A percentile compares a stretch with the other conserved stretches of the same genome.
Conservation (phyloP, 2,329 filamentous ascomycete genomes). For the Aspergillus pseudoviridinutans region DNA sequence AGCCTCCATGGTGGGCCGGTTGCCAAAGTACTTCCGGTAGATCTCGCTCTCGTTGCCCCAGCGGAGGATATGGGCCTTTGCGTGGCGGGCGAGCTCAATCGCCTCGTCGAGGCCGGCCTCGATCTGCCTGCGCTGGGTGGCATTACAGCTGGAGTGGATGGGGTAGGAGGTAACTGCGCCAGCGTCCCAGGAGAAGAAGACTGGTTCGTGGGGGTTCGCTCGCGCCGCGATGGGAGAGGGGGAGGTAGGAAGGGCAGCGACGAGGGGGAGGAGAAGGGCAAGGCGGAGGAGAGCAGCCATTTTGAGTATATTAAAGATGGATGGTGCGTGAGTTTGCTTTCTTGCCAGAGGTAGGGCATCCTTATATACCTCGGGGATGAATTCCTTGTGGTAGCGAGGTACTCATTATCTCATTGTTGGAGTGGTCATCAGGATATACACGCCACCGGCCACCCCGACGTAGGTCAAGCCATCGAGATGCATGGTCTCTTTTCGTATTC, state of each 20-base stretch:
- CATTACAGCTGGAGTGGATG: slow-evolving; percentile 65
- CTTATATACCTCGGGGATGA: not conserved
- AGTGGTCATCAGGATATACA: too few species aligned
- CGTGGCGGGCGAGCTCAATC: slow-evolving; percentile 55
- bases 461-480: too few species aligned
- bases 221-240: not conserved
- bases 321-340: slow-evolving; percentile 1
- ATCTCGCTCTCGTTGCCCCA: slow-evolving; percentile 55
- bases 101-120: slow-evolving; percentile 56
- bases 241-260: slow-evolving; percentile 8
- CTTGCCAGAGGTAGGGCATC: not conserved
- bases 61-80: slow-evolving; percentile 53
- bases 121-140: slow-evolving; percentile 56
- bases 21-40: slow-evolving; percentile 65
- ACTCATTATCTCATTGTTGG: too few species aligned
- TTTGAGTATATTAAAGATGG: not conserved
- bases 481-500: too few species aligned
- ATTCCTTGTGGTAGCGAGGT: not conserved
- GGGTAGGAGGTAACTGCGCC: slow-evolving; percentile 41
- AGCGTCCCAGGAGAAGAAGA: slow-evolving; percentile 23
- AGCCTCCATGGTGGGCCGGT: slow-evolving; percentile 53
- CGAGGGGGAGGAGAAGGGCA: slow-evolving; percentile 5
- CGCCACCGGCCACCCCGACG: too few species aligned
- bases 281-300: slow-evolving; percentile 2
- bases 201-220: slow-evolving; percentile 1